Percentiles rank a stretch among this genome's conserved stretches.
Conservation (phyloP, 2,329 filamentous ascomycete species). For the Ascomycota sp. region DNA sequence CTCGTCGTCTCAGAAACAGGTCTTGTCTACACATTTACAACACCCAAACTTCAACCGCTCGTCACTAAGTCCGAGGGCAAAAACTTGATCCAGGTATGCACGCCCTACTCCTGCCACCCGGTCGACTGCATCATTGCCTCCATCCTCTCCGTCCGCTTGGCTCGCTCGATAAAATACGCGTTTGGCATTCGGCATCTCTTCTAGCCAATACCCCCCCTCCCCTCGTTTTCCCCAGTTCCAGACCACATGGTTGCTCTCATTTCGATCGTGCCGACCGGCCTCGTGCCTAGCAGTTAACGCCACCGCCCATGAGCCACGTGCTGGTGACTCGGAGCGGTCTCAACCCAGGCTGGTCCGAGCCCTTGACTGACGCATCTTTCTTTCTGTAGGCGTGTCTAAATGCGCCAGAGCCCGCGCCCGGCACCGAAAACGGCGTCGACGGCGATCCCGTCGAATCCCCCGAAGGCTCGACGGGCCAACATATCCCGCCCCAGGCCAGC, state of each 20-base stretch:
- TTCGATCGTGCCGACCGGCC: too few species aligned
- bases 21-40: constrained; percentile 95
- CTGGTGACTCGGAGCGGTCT: too few species aligned
- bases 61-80: constrained; percentile 98
- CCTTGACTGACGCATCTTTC: constrained; percentile 6
- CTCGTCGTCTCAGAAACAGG: constrained; percentile 95
- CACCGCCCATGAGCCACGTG: too few species aligned
- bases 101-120: too few species aligned
- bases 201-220: background rate
- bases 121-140: too few species aligned
- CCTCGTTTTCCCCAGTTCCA: constrained; percentile 7
- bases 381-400: constrained; percentile 73
- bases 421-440: constrained; percentile 65
- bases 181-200: too few species aligned
- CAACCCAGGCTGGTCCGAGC: too few species aligned
- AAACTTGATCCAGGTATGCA: constrained; percentile 91
- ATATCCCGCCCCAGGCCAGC: constrained; percentile 42
- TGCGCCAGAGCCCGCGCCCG: constrained; percentile 71
- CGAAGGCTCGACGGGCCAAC: constrained; percentile 63
- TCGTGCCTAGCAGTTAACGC: too few species aligned
- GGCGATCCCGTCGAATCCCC: constrained; percentile 68
- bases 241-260: too few species aligned
- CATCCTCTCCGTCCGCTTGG: background rate
- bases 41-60: constrained; percentile 90
- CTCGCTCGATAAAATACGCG: too few species aligned